A percentile compares a stretch with the other conserved stretches of the same genome.
Conservation (phyloP, 768 basidiomycete genomes). For the Tylopilus rubrobrunneus region DNA sequence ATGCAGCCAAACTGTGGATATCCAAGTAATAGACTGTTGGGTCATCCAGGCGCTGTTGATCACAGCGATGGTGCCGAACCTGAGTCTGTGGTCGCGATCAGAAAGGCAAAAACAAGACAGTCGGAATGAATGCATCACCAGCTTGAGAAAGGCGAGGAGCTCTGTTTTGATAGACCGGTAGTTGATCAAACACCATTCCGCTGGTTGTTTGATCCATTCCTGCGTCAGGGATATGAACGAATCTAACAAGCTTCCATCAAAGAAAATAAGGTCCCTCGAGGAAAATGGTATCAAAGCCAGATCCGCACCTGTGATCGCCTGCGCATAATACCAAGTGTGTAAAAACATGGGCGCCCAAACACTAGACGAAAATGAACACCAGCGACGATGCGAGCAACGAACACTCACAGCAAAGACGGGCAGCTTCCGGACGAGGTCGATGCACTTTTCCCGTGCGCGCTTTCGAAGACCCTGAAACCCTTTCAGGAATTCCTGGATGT, state of each 20-base stretch:
- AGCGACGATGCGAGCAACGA: not conserved
- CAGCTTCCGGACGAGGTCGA: conserved; percentile 13
- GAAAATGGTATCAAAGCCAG: not conserved
- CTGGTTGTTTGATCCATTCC: conserved; percentile 18
- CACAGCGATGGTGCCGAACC: conserved; percentile 19
- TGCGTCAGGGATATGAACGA: conserved; percentile 12
- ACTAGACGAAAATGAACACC: conserved; percentile 10
- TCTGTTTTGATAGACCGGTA: conserved; percentile 16
- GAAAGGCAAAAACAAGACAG: not conserved
- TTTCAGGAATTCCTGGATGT: conserved; percentile 19
- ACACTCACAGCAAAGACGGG: conserved; percentile 22
- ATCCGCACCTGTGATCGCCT: conserved; percentile 13
- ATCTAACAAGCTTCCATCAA: conserved; percentile 14
- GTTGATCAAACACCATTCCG: conserved; percentile 25
- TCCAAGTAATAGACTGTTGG: conserved; percentile 19
- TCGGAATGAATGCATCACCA: not conserved
- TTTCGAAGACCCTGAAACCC: conserved; percentile 8
- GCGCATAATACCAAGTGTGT: conserved; percentile 25
- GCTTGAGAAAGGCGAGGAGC: conserved; percentile 11
- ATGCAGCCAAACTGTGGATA: conserved; percentile 22
- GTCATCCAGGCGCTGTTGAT: conserved; percentile 10
- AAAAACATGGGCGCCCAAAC: conserved; percentile 22
- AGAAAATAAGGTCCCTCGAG: not conserved
- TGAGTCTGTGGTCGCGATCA: conserved; percentile 12
- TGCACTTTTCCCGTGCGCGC: conserved; percentile 16